Evolutionary conservation across 1,139 yeast species (phyloP).

Genomic region (Pichia terricola): DNA sequence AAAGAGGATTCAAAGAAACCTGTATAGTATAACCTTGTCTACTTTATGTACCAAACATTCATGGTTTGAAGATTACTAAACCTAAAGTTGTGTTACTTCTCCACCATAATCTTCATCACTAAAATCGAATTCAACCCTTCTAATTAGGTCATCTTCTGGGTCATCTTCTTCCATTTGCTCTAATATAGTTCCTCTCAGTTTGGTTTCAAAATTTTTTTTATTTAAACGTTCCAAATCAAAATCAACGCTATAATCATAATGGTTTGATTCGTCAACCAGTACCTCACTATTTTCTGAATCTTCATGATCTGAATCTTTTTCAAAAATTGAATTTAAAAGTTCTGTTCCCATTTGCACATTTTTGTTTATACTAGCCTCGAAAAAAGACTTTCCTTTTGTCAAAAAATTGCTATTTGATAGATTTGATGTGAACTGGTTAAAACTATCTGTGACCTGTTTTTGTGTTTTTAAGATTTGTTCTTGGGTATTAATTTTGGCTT

Average conservation of each 20-base stretch:
- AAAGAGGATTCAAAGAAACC: background rate
- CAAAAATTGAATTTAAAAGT: constrained; percentile 10
- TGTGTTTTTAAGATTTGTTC: constrained; percentile 10
- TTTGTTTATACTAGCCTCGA: constrained; percentile 18
- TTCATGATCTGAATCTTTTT: background rate
- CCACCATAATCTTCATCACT: constrained; percentile 17
- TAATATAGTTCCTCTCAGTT: constrained; percentile 6
- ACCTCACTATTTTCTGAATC: constrained; percentile 1
- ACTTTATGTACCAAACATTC: no score
- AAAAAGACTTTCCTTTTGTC: constrained; percentile 16
- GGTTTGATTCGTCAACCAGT: constrained; percentile 6
- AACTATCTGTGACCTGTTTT: constrained; percentile 13
- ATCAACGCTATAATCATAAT: constrained; percentile 15
- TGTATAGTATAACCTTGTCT: no score
- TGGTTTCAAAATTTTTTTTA: constrained; percentile 8
- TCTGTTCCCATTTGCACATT: constrained; percentile 12
- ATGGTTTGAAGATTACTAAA: no score
- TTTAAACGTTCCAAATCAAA: constrained; percentile 11
- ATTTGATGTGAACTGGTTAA: constrained; percentile 17
- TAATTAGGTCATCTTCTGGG: no score
- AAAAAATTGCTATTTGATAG: constrained; percentile 16
- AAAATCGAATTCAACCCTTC: no score
- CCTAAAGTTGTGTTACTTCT: constrained; percentile 1
- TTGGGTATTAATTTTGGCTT: background rate
- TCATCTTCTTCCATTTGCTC: background rate